Conservation (phyloP, 2,329 filamentous ascomycete species). For the Fusarium ramigenum region DNA sequence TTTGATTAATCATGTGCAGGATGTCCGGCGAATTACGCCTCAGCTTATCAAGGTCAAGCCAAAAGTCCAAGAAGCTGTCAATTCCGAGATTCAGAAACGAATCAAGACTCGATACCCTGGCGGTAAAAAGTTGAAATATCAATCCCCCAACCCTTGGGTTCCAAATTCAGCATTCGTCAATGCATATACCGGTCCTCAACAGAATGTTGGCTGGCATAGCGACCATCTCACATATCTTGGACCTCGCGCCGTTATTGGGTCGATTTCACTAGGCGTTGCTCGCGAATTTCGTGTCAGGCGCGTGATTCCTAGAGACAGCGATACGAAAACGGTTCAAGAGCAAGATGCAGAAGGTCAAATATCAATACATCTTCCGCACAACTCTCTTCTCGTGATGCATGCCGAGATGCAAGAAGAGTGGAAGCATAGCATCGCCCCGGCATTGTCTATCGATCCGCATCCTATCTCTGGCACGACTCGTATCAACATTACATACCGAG, state of each 20-base stretch:
- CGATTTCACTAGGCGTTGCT: conserved; percentile 89
- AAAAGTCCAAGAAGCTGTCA: conserved; percentile 79
- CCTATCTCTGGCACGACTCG: conserved; percentile 80
- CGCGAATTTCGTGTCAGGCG: conserved; percentile 89
- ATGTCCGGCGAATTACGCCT: conserved; percentile 80
- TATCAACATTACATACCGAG: conserved; percentile 94
- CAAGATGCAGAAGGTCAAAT: conserved; percentile 84
- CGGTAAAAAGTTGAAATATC: conserved; percentile 78
- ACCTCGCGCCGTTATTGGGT: conserved; percentile 87
- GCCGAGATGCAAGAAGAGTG: conserved; percentile 97
- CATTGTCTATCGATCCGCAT: conserved; percentile 82
- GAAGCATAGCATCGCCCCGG: conserved; percentile 88
- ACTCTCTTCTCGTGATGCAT: conserved; percentile 94
- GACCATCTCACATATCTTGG: conserved; percentile 95
- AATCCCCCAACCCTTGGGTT: conserved; percentile 77
- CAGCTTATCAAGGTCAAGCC: conserved; percentile 75
- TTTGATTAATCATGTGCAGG: conserved; percentile 52
- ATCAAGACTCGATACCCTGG: conserved; percentile 74
- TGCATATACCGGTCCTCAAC: conserved; percentile 82
- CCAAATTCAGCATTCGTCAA: conserved; percentile 96
- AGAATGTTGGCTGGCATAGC: conserved; percentile 91
- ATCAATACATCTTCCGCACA: conserved; percentile 92
- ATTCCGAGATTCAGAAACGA: conserved; percentile 76
- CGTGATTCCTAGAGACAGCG: conserved; percentile 69
- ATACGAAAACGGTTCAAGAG: conserved; percentile 52